Conservation (phyloP, 1,139 yeast species). For the Lodderomyces oxycetoniae region DNA sequence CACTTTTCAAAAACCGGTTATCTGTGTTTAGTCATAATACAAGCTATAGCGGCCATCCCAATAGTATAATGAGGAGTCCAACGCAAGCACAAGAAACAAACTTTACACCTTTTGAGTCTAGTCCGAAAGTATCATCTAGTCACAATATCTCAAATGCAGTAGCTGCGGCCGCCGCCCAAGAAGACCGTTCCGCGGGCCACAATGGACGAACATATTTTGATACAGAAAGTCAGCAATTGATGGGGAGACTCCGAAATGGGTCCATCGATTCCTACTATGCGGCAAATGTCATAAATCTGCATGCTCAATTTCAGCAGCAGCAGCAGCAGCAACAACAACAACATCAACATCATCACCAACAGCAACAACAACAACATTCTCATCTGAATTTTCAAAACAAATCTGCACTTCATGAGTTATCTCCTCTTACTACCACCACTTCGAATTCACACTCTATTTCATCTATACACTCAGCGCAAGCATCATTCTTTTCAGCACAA, state of each 20-base stretch:
- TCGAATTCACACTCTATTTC: conserved; percentile 41
- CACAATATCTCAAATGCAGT: conserved; percentile 9
- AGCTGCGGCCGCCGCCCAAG: neutral
- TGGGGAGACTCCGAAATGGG: conserved; percentile 15
- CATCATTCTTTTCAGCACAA: conserved; percentile 44
- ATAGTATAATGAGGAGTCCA: conserved; percentile 8
- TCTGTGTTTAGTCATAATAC: conserved; percentile 9
- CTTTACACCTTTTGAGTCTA: conserved; percentile 12
- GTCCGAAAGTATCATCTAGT: conserved; percentile 13
- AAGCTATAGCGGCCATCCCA: conserved; percentile 5
- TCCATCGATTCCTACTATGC: conserved; percentile 18
- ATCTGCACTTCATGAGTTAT: conserved; percentile 24
- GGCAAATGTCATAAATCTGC: conserved; percentile 14
- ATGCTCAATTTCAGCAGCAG: conserved; percentile 10
- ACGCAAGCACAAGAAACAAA: conserved; percentile 6
- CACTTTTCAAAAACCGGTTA: conserved; percentile 9
- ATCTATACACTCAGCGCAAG: conserved; percentile 42
- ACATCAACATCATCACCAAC: conserved; percentile 2
- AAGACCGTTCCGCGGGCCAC: conserved; percentile 1
- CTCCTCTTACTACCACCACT: conserved; percentile 45
- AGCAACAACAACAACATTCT: conserved; percentile 1
- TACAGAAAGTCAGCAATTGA: conserved; percentile 11
- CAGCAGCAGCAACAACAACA: conserved; percentile 8
- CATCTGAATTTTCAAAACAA: conserved; percentile 6
- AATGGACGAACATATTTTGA: conserved; percentile 13